phyloP scores from a whole-genome alignment of 1,284 basidiomycete genomes.

The Cutaneotrichosporon mucoides region DNA sequence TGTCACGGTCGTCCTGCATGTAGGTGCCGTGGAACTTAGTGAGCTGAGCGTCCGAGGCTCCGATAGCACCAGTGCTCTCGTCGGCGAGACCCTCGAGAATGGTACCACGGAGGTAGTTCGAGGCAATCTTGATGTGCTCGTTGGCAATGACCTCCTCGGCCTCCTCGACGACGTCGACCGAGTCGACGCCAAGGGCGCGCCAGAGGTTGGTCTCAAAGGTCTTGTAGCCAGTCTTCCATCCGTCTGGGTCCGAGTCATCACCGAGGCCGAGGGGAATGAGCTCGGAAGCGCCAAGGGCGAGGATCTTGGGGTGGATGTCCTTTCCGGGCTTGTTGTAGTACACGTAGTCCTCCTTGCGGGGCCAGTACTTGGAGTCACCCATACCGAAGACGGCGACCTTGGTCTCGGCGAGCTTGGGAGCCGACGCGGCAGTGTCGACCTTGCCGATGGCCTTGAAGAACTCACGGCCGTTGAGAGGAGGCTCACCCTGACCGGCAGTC shows the following conservation, averaged over 20 bases:
- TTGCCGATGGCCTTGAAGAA: slow-evolving; percentile 83
- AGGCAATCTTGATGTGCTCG: slow-evolving; percentile 99
- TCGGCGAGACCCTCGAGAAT: slow-evolving; percentile 89
- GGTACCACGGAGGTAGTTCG: slow-evolving; percentile 89
- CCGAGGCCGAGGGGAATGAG: slow-evolving; percentile 76
- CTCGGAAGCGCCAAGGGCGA: slow-evolving; percentile 69
- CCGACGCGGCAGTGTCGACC: slow-evolving; percentile 53
- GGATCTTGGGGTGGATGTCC: slow-evolving; percentile 76
- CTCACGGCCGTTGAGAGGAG: slow-evolving; percentile 90
- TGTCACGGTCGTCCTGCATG: slow-evolving; percentile 97
- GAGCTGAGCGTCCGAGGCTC: slow-evolving; percentile 84
- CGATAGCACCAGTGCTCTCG: slow-evolving; percentile 79
- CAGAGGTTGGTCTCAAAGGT: slow-evolving; percentile 87
- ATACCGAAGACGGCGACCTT: slow-evolving; percentile 85
- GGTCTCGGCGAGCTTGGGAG: slow-evolving; percentile 53
- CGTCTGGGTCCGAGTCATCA: slow-evolving; percentile 97
- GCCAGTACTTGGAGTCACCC: slow-evolving; percentile 99
- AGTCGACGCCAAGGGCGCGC: slow-evolving; percentile 92
- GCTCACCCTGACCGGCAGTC: slow-evolving; percentile 98
- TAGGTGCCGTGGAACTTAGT: slow-evolving; percentile 99
- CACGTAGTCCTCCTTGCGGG: slow-evolving; percentile 87
- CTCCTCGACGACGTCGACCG: slow-evolving; percentile 80
- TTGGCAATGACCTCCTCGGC: slow-evolving; percentile 98
- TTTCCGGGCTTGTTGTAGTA: slow-evolving; percentile 98
- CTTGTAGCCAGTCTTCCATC: slow-evolving; percentile 93